Evolutionary conservation across 371 early-diverging fungal genomes (phyloP).

Genomic region (Mucor indicus): DNA sequence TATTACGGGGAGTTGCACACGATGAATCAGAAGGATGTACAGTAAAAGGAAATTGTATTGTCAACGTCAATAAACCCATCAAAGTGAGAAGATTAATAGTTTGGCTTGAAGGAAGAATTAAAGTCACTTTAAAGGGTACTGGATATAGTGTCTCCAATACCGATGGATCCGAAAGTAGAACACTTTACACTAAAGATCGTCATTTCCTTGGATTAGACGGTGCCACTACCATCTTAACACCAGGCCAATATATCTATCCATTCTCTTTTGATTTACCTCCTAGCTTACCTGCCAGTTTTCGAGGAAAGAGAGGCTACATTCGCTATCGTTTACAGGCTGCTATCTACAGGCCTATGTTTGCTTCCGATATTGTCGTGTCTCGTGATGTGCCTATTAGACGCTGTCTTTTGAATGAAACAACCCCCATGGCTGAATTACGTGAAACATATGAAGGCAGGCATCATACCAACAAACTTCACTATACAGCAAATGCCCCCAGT

Average conservation of each 20-base stretch:
- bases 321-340: constrained; percentile 36
- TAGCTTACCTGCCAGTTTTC: constrained; percentile 39
- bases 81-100: constrained; percentile 40
- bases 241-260: constrained; percentile 37
- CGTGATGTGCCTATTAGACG: constrained; percentile 36
- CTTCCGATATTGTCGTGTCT: constrained; percentile 29
- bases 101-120: constrained; percentile 44
- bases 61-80: constrained; percentile 31
- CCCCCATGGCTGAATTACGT: constrained; percentile 17
- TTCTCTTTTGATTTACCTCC: constrained; percentile 42
- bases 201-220: constrained; percentile 39
- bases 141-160: constrained; percentile 27
- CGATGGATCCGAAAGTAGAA: constrained; percentile 33
- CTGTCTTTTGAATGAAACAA: constrained; percentile 31
- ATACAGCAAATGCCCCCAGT: constrained; percentile 38
- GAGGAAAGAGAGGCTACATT: constrained; percentile 42
- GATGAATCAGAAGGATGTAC: constrained; percentile 50
- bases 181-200: constrained; percentile 27
- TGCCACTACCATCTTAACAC: constrained; percentile 20
- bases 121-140: constrained; percentile 30
- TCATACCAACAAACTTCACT: constrained; percentile 24
- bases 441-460: constrained; percentile 32
- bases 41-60: constrained; percentile 34
- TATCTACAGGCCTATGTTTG: constrained; percentile 39
- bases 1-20: constrained; percentile 38